Percentiles rank a stretch among this genome's conserved stretches.
These are phyloP conservation scores for Mycena amicta DNA, from an alignment of 768 basidiomycete species.

Conservation along the genomic window DNA sequence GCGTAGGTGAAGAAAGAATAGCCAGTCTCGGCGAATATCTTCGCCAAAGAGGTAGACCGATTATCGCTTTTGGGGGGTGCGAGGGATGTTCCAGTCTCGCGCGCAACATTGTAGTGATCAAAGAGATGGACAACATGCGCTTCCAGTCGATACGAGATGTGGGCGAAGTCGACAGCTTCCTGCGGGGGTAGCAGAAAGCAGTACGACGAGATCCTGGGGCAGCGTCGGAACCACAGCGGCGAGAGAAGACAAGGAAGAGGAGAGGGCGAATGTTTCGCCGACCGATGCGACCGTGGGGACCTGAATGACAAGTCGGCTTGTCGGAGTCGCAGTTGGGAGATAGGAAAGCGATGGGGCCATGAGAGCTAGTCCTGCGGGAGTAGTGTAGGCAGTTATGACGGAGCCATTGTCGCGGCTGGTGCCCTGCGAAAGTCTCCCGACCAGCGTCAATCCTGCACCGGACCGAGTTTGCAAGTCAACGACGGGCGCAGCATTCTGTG, in stretches of 20 bases:
- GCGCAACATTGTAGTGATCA: constrained; percentile 78
- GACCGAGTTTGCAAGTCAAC: constrained; percentile 78
- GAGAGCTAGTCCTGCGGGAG: constrained; percentile 77
- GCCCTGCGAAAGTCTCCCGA: constrained; percentile 79
- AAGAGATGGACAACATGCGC: constrained; percentile 87
- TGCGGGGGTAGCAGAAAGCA: constrained; percentile 86
- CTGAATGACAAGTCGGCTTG: constrained; percentile 78
- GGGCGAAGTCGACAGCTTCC: constrained; percentile 77
- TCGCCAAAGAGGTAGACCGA: constrained; percentile 38
- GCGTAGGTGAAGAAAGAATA: constrained; percentile 77
- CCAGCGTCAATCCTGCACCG: constrained; percentile 80
- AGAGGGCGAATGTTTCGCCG: constrained; percentile 68
- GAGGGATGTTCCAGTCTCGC: constrained; percentile 70
- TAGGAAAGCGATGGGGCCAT: constrained; percentile 82
- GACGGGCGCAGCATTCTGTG: constrained; percentile 51
- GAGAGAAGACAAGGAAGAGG: constrained; percentile 75
- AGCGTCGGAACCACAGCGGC: constrained; percentile 61
- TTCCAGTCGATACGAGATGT: constrained; percentile 71
- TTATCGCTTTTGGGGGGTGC: constrained; percentile 38
- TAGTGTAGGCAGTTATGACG: constrained; percentile 77
- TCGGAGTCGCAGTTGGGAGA: constrained; percentile 62
- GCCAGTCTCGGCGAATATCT: constrained; percentile 58
- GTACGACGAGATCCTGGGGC: constrained; percentile 65
- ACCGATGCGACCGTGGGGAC: constrained; percentile 74
- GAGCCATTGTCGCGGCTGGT: constrained; percentile 70